Percentiles rank a stretch among this genome's conserved stretches.
phyloP scores from a whole-genome alignment of 2,329 filamentous ascomycete genomes.

The Pseudocercospora crystallina region DNA sequence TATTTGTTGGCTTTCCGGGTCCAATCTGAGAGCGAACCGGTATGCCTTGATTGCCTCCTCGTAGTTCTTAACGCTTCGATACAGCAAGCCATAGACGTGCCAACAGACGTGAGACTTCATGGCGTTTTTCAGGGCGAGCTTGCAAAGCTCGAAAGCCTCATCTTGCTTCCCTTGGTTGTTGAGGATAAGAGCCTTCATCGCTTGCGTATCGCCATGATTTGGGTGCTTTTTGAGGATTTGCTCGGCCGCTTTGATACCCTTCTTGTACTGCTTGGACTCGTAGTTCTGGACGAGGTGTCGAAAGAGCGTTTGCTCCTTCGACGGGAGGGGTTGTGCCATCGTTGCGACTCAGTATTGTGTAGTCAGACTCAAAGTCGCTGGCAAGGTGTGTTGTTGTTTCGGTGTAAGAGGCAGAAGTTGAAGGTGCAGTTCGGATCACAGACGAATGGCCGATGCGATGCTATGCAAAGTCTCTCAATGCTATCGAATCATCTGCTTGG shows the following conservation, averaged over 20 bases:
- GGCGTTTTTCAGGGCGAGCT: conserved; percentile 86
- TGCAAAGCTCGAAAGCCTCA: conserved; percentile 90
- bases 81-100: conserved; percentile 96
- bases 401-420: too few species aligned
- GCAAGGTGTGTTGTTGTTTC: too few species aligned
- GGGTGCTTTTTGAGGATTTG: conserved; percentile 94
- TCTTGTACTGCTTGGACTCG: conserved; percentile 97
- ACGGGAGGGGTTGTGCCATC: conserved; percentile 51
- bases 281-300: conserved; percentile 92
- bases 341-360: not conserved
- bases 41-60: conserved; percentile 99
- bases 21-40: conserved; percentile 87
- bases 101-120: conserved; percentile 99
- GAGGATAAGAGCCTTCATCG: conserved; percentile 97
- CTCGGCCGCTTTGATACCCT: conserved; percentile 83
- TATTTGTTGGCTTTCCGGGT: conserved; percentile 93
- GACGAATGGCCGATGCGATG: too few species aligned
- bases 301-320: conserved; percentile 93
- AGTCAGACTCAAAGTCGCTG: not conserved
- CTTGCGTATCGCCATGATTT: conserved; percentile 95
- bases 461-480: too few species aligned
- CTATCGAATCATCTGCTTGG: too few species aligned
- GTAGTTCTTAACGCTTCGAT: conserved; percentile 93
- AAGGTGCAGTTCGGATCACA: too few species aligned
- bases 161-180: conserved; percentile 89